Evolutionary conservation across 768 basidiomycete species (phyloP).

Genomic region (Chalciporus sphaerocephalus): DNA sequence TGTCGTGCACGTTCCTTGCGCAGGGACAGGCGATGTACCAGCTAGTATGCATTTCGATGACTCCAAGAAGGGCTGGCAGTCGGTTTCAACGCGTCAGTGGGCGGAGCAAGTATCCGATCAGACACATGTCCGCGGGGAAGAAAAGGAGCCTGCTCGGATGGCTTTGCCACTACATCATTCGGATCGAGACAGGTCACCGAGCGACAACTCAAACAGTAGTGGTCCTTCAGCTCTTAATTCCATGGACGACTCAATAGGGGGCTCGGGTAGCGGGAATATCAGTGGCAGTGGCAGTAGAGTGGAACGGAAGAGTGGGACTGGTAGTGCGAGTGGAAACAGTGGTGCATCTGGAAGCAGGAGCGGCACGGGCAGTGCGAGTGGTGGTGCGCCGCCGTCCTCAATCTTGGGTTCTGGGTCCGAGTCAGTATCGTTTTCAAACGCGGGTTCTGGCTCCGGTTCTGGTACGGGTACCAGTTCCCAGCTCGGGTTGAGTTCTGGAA

Average conservation of each 20-base stretch:
- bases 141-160: not conserved
- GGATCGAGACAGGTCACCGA: slow-evolving; percentile 23
- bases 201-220: slow-evolving; percentile 24
- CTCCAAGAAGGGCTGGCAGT: slow-evolving; percentile 22
- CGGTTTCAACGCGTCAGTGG: slow-evolving; percentile 42
- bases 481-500: slow-evolving; percentile 16
- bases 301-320: slow-evolving; percentile 6
- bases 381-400: slow-evolving; percentile 10
- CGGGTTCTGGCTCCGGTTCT: slow-evolving; percentile 14
- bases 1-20: slow-evolving; percentile 29
- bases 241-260: slow-evolving; percentile 19
- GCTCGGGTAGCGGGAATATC: slow-evolving; percentile 7
- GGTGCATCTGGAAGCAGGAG: slow-evolving; percentile 8
- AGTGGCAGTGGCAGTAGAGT: slow-evolving; percentile 2
- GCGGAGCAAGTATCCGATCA: slow-evolving; percentile 40
- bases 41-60: slow-evolving; percentile 19
- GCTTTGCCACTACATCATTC: slow-evolving; percentile 5
- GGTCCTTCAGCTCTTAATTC: slow-evolving; percentile 22
- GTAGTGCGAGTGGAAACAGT: slow-evolving; percentile 8
- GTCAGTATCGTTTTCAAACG: slow-evolving; percentile 25
- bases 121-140: slow-evolving; percentile 15
- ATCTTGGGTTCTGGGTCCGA: slow-evolving; percentile 11
- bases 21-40: slow-evolving; percentile 11
- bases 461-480: slow-evolving; percentile 23
- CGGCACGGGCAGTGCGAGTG: slow-evolving; percentile 11